phyloP scores from a whole-genome alignment of 768 basidiomycete genomes.

The Lactarius tabidus region DNA sequence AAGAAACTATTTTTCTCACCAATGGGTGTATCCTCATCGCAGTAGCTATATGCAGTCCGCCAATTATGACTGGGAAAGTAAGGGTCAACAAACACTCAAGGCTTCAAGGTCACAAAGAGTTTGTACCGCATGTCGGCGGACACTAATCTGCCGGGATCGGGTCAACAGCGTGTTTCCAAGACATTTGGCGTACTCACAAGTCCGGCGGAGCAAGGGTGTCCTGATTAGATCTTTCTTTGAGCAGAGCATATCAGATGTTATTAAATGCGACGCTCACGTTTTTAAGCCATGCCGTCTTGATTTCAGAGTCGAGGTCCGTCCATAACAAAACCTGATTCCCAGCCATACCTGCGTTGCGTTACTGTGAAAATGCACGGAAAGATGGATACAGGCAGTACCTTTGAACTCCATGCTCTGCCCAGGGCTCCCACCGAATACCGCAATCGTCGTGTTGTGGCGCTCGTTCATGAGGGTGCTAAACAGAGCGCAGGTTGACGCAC shows the following conservation, averaged over 20 bases:
- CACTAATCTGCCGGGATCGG: constrained; percentile 12
- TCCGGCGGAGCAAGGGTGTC: constrained; percentile 39
- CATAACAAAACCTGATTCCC: constrained; percentile 35
- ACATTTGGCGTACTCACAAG: constrained; percentile 30
- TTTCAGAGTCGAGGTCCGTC: constrained; percentile 32
- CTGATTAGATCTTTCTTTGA: constrained; percentile 19
- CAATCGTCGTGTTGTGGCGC: constrained; percentile 44
- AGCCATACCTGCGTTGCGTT: constrained; percentile 30
- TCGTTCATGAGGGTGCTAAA: constrained; percentile 56
- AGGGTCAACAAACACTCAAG: background rate
- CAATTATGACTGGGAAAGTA: constrained; percentile 17
- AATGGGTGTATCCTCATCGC: constrained; percentile 13
- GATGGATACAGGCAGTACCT: constrained; percentile 26
- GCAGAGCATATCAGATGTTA: background rate
- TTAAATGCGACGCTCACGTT: constrained; percentile 27
- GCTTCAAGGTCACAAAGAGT: background rate
- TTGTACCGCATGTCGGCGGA: constrained; percentile 17
- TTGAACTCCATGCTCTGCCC: constrained; percentile 46
- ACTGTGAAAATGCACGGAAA: background rate
- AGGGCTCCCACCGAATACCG: constrained; percentile 52
- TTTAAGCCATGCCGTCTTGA: constrained; percentile 34
- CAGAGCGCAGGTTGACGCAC: constrained; percentile 56
- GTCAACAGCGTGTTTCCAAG: constrained; percentile 3
- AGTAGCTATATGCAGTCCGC: constrained; percentile 22
- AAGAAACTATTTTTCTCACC: constrained; percentile 10